Conservation (phyloP, 768 basidiomycete species). For the Tulasnella sp. region DNA sequence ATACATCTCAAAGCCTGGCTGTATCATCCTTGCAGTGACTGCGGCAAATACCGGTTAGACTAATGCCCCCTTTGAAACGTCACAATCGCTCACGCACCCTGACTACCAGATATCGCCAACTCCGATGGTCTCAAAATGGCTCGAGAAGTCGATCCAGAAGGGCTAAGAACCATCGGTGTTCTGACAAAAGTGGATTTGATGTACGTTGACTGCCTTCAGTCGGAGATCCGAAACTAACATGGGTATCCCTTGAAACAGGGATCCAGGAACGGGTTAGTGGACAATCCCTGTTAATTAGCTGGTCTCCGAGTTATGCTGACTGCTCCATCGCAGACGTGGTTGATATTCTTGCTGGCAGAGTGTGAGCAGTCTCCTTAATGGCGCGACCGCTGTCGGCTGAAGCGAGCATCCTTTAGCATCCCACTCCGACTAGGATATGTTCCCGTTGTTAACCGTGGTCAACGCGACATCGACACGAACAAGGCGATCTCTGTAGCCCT, state of each 20-base stretch:
- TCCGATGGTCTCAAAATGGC: conserved; percentile 97
- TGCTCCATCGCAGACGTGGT: conserved; percentile 71
- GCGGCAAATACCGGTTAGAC: conserved; percentile 65
- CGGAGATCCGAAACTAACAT: neutral
- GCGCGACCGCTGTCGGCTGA: neutral
- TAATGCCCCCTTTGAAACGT: neutral
- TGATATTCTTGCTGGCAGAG: conserved; percentile 94
- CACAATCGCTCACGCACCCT: neutral
- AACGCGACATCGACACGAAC: conserved; percentile 88
- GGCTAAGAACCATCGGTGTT: conserved; percentile 95
- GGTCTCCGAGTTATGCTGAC: neutral
- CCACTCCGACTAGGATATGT: conserved; percentile 96
- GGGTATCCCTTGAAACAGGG: conserved; percentile 51
- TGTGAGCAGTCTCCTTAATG: conserved; percentile 39
- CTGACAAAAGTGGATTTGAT: conserved; percentile 98
- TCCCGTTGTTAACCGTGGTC: conserved; percentile 97
- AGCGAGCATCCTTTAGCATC: conserved; percentile 44
- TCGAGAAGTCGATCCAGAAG: conserved; percentile 95
- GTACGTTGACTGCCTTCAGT: conserved; percentile 48
- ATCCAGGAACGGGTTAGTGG: conserved; percentile 59
- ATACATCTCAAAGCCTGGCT: conserved; percentile 91
- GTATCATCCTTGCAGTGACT: conserved; percentile 95
- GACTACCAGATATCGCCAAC: conserved; percentile 80
- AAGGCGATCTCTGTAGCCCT: conserved; percentile 83
- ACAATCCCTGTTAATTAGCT: neutral